phyloP scores from a whole-genome alignment of 345 rosid species.

The Pugionium dolabratum region DNA sequence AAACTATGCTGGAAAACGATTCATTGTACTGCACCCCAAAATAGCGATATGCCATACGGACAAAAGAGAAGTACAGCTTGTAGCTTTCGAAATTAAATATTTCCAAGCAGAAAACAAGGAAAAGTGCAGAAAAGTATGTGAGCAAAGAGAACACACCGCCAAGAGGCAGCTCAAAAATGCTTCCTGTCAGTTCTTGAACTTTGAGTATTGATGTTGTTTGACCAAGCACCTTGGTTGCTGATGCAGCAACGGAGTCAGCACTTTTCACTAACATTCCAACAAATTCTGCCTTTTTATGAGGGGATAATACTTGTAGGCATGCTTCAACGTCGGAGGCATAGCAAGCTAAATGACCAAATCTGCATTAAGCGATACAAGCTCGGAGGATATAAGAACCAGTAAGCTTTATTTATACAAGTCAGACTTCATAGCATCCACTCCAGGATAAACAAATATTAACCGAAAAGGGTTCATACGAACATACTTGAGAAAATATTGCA shows the following conservation, averaged over 20 bases:
- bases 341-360: conserved; percentile 97
- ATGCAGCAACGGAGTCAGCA: conserved; percentile 37
- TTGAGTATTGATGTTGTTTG: conserved; percentile 49
- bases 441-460: conserved; percentile 8
- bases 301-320: conserved; percentile 68
- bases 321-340: conserved; percentile 76
- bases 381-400: conserved; percentile 20
- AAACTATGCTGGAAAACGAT: conserved; percentile 1
- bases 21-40: neutral
- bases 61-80: conserved; percentile 14
- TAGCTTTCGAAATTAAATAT: neutral
- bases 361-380: conserved; percentile 41
- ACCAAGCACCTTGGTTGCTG: conserved; percentile 71
- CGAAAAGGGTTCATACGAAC: conserved; percentile 15
- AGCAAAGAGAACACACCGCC: conserved; percentile 53
- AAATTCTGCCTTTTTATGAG: conserved; percentile 58
- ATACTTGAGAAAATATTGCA: conserved; percentile 75
- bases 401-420: conserved; percentile 7
- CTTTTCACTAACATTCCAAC: conserved; percentile 53
- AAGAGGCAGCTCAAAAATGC: conserved; percentile 47
- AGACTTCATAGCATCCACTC: conserved; percentile 9
- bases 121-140: neutral
- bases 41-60: conserved; percentile 9
- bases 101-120: neutral
- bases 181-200: conserved; percentile 42